A percentile compares a stretch with the other conserved stretches of the same genome.
Evolutionary conservation across 2,329 filamentous ascomycete genomes (phyloP).

Genomic region (Plenodomus lindquistii): DNA sequence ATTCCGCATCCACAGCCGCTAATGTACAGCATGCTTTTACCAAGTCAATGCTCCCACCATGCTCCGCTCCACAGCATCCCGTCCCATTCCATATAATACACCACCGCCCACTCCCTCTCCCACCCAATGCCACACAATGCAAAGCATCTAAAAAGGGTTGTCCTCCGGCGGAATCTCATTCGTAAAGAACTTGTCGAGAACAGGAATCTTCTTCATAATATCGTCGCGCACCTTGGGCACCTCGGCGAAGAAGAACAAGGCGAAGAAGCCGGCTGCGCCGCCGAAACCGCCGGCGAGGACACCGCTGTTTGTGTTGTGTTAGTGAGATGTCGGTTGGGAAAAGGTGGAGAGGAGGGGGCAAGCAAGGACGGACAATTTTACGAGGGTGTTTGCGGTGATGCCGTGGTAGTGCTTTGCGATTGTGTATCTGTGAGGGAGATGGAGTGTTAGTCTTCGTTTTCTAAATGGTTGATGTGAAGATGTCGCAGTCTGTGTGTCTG

Average conservation of each 20-base stretch:
- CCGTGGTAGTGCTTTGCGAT: conserved; percentile 54
- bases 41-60: conserved; percentile 4
- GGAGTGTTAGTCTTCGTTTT: conserved; percentile 26
- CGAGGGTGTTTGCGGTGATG: conserved; percentile 47
- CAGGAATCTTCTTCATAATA: conserved; percentile 63
- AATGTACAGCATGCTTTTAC: conserved; percentile 31
- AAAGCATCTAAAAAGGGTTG: conserved; percentile 57
- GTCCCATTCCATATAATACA: not conserved
- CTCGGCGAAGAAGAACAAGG: conserved; percentile 67
- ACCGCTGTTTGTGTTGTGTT: conserved; percentile 28
- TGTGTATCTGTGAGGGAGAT: conserved; percentile 52
- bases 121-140: too few relatives aligned
- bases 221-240: conserved; percentile 65
- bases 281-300: conserved; percentile 59
- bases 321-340: conserved; percentile 5
- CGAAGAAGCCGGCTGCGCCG: conserved; percentile 60
- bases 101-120: not conserved
- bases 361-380: conserved; percentile 56
- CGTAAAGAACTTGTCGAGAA: conserved; percentile 61
- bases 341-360: not conserved
- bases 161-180: conserved; percentile 65
- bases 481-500: not conserved
- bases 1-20: conserved; percentile 31
- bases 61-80: too few relatives aligned
- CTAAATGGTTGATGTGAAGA: not conserved